Conservation (phyloP, 345 rosid species). For the Citrus sp. region DNA sequence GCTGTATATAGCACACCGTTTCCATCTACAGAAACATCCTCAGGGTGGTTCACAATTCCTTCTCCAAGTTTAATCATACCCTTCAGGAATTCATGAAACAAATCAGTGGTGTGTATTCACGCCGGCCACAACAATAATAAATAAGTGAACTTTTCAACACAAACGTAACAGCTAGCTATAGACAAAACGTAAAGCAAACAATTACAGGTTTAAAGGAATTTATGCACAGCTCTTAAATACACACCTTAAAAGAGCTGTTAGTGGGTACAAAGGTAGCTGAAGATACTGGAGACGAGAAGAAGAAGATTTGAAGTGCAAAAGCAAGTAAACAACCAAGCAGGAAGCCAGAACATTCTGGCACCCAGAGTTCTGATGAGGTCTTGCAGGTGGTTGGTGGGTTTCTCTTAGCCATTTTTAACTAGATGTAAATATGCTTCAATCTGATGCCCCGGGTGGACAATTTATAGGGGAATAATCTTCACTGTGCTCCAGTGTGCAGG, state of each 20-base stretch:
- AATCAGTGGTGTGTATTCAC: too few species aligned
- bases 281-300: slow-evolving; percentile 36
- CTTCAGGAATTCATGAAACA: slow-evolving; percentile 1
- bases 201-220: not conserved
- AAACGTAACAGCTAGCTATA: too few species aligned
- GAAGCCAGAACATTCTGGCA: slow-evolving; percentile 13
- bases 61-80: slow-evolving; percentile 40
- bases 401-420: not conserved
- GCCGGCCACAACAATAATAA: too few species aligned
- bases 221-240: too few species aligned
- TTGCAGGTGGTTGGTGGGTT: not conserved
- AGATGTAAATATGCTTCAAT: not conserved
- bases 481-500: too few species aligned
- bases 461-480: too few species aligned
- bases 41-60: slow-evolving; percentile 36
- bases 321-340: slow-evolving; percentile 29
- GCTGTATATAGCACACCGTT: slow-evolving; percentile 43
- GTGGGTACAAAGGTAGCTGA: slow-evolving; percentile 17
- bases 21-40: slow-evolving; percentile 34
- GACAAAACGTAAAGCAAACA: too few species aligned
- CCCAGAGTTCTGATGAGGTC: not conserved
- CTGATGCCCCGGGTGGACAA: not conserved
- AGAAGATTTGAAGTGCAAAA: slow-evolving; percentile 25
- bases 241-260: slow-evolving; percentile 40
- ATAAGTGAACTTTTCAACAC: too few species aligned